Percentiles rank a stretch among this genome's conserved stretches.
Conservation (phyloP, 768 basidiomycete species). For the Vishniacozyma victoriae region DNA sequence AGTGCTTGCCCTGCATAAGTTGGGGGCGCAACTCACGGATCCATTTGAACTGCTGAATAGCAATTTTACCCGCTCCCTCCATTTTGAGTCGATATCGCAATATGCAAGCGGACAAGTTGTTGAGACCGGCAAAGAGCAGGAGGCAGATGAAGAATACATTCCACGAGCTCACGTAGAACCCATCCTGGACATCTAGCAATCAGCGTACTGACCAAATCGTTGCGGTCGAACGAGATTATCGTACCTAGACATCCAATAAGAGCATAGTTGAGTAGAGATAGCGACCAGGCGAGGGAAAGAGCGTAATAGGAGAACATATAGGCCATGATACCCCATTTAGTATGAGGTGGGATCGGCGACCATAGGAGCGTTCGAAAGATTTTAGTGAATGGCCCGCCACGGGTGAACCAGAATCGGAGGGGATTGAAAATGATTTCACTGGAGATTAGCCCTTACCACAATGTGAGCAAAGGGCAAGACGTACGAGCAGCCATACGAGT, state of each 20-base stretch:
- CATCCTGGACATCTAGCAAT: constrained; percentile 17
- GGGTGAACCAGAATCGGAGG: not conserved
- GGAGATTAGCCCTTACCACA: too few species aligned
- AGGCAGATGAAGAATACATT: constrained; percentile 70
- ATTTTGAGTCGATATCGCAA: constrained; percentile 25
- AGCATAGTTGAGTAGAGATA: constrained; percentile 67
- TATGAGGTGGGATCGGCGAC: constrained; percentile 52
- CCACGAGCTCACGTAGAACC: constrained; percentile 12
- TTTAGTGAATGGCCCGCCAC: not conserved
- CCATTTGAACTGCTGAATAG: constrained; percentile 50
- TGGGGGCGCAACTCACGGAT: constrained; percentile 63
- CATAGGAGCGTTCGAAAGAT: not conserved
- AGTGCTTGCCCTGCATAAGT: too few species aligned
- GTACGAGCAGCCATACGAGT: constrained; percentile 42
- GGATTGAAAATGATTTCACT: not conserved
- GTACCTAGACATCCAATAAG: constrained; percentile 53
- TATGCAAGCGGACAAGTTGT: constrained; percentile 56
- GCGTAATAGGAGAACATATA: constrained; percentile 52
- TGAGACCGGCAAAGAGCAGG: constrained; percentile 60
- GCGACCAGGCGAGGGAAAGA: constrained; percentile 58
- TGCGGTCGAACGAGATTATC: constrained; percentile 8
- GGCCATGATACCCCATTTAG: constrained; percentile 56
- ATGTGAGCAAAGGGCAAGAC: too few species aligned
- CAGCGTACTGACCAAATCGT: not conserved
- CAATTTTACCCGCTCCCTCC: constrained; percentile 10